Evolutionary conservation across 129 eudicot genomes (phyloP), one percentile per base, ranked within the genome.

Genomic region (Escallonia rubra): DNA sequence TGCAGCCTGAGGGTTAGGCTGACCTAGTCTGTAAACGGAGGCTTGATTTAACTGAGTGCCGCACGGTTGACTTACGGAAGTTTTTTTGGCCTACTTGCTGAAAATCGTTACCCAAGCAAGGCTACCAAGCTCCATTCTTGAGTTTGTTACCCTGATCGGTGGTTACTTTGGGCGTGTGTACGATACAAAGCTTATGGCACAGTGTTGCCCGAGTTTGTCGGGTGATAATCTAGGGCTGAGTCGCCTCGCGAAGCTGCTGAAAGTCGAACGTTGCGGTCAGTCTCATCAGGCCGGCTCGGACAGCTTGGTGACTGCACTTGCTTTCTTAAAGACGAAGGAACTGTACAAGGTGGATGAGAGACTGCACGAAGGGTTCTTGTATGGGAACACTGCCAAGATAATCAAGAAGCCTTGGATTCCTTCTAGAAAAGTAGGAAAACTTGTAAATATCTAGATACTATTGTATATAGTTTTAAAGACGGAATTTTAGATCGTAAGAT

Each of bases 121-220:
- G 2, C 7, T 60, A 13, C 66, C 66, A 2, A 7, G 9, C 12
- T 41, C 66, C 7, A 8, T 43, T 0, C 5, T 5, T 1, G 50
- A 8, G 9, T 62, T 62, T 8, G 34, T 9, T 1, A 5, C 2
- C 2, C 10, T 8, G 16, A 9, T 43, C 8, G 49, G 51, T 2
- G 34, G 2, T 6, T 8, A 11, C 43, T 62, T 62, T 44, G 52
- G 51, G 1, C 38, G 50, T 2, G 34, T 62, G 3, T 62, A 43
- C 10, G 66, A 62, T 41, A 43, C 43, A 23, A 62, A 62, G 51
- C 43, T 3, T 10, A 62, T 62, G 66, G 66, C 66, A 8, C 10
- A 34, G 9, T 62, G 10, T 12, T 62, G 6, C 10, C 2, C n/a
- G 23, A 51, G 66, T 41, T 1, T 62, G 51, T 3, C 4, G 51